Evolutionary conservation across 2,329 filamentous ascomycete genomes (phyloP), one percentile per base, ranked within the genome.

Genomic region (Colletotrichum musae): DNA sequence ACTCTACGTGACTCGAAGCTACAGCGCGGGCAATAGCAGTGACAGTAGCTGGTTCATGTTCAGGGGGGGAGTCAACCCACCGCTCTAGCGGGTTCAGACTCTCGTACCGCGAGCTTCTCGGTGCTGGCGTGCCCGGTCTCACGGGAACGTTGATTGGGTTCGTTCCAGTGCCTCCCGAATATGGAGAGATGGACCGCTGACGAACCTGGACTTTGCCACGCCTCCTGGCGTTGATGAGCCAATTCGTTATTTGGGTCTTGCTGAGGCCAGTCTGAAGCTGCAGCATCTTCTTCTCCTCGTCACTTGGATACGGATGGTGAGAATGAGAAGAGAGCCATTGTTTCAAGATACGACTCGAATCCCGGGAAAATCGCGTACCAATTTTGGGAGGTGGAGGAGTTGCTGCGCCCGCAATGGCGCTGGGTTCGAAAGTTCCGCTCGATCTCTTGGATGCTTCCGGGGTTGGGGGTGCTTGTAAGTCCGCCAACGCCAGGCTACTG

Each of bases 201-300:
- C 60, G 60, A 41, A 28, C n/a, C 28, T 84, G 83, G 61, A 86
- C 84, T 78, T 92, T 92, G 64, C 56, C 62, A 13, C 69, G 65
- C 1, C 65, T 45, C 21, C 65, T 60, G 21, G 69, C 61, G 45
- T 65, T 71, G n/a, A 60, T 58, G 9, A 71, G 56, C 65, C 69
- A 69, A 5, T 68, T 71, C 3, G 60, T 62, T 57, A 71, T 65
- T 18, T 71, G 69, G 12, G n/a, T 45, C 28, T 69, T 69, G 60
- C 47, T 71, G n/a, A 69, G 65, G 5, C 65, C 69, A 1, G 65
- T 71, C 41, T 65, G 59, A 1, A 52, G 43, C 7, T 65, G 64
- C 12, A 69, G 47, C 10, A 64, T 52, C 28, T 61, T 64, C 47
- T 69, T 64, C 9, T 71, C 65, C 12, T 68, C 57, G 2, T 68